phyloP scores from a whole-genome alignment of 108 stramenopile genomes.

The Chaetoceros tenuissimus region DNA sequence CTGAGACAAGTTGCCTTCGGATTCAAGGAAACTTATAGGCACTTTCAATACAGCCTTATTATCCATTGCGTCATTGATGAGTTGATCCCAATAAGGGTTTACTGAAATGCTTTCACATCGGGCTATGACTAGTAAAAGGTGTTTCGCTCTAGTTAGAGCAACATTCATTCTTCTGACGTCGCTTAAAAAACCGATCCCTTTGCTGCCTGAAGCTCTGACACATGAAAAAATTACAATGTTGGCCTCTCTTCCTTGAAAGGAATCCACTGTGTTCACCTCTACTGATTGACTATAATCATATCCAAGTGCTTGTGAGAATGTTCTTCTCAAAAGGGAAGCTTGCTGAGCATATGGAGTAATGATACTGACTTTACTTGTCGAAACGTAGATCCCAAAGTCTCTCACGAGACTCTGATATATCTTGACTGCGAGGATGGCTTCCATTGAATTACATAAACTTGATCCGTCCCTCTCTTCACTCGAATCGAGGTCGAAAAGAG shows the following conservation, averaged over 20 bases:
- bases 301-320: constrained; percentile 45
- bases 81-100: constrained; percentile 83
- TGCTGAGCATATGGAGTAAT: constrained; percentile 95
- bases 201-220: constrained; percentile 82
- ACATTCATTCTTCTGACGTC: constrained; percentile 99
- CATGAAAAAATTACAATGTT: constrained; percentile 91
- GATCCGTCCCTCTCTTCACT: constrained; percentile 78
- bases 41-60: constrained; percentile 56
- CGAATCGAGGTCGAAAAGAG: constrained; percentile 76
- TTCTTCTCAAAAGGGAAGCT: constrained; percentile 44
- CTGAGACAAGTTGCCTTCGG: neutral
- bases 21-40: constrained; percentile 5
- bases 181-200: constrained; percentile 92
- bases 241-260: constrained; percentile 91
- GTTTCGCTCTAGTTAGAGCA: constrained; percentile 93
- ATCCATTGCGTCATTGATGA: constrained; percentile 63
- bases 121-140: constrained; percentile 81
- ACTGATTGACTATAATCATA: constrained; percentile 37
- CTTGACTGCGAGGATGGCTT: constrained; percentile 70
- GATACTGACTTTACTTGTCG: constrained; percentile 48
- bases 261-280: constrained; percentile 91
- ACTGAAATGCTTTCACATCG: constrained; percentile 61
- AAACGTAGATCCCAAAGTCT: neutral
- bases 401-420: constrained; percentile 42
- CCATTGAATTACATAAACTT: constrained; percentile 62